phyloP scores from a whole-genome alignment of 306 rosid genomes.

The Arachis stenosperma region DNA sequence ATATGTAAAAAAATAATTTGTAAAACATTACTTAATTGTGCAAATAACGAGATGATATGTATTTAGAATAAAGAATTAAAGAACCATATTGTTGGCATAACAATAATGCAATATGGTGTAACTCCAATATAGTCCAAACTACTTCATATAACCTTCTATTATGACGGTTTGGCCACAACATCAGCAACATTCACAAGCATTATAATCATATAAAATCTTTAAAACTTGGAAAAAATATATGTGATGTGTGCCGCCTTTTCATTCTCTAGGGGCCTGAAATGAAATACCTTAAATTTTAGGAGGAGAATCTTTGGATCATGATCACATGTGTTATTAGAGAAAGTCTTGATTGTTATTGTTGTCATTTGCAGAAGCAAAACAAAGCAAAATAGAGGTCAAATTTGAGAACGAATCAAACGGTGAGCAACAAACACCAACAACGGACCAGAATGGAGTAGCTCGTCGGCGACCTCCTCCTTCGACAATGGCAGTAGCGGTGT shows the following conservation, averaged over 20 bases:
- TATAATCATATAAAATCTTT: background rate
- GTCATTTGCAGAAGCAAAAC: background rate
- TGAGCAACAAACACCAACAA: too few relatives aligned
- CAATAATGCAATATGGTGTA: background rate
- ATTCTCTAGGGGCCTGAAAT: too few relatives aligned
- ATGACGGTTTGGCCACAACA: background rate
- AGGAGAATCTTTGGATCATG: conserved; percentile 1
- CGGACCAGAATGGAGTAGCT: too few relatives aligned
- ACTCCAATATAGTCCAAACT: too few relatives aligned
- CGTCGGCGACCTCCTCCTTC: too few relatives aligned
- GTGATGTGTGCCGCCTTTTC: too few relatives aligned
- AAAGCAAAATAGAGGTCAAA: too few relatives aligned
- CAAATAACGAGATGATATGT: background rate
- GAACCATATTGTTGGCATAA: background rate
- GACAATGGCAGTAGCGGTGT: too few relatives aligned
- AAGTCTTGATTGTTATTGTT: background rate
- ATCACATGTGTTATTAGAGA: background rate
- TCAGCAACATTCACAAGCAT: conserved; percentile 1
- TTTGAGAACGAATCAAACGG: too few relatives aligned
- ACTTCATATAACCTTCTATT: too few relatives aligned
- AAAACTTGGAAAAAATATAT: too few relatives aligned
- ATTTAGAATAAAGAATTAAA: background rate
- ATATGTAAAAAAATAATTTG: background rate
- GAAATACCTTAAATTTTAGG: background rate
- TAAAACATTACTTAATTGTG: background rate